Evolutionary conservation across 768 basidiomycete genomes (phyloP), one percentile per base, ranked within the genome.

Genomic region (Tulasnella sp.): DNA sequence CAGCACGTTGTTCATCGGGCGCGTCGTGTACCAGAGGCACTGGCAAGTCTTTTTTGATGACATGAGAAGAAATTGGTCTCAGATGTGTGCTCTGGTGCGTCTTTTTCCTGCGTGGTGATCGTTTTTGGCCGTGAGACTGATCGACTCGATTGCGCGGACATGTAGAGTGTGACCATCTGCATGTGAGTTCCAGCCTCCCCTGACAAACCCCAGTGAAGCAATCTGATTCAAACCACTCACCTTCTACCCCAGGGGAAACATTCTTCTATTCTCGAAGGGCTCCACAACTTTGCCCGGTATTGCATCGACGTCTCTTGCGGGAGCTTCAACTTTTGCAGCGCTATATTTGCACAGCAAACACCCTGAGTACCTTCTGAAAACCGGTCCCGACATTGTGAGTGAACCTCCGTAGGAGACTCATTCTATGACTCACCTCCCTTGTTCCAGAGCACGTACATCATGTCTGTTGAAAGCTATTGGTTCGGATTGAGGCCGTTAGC

Each of bases 21-120:
- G 48, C 21, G 34, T 49, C 7, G 48, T 49, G 7, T 49, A 49
- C 17, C 48, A 49, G 17, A 25, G 48, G 12, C 48, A 49, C 34
- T 49, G 48, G 48, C 48, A 49, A 6, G 23, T 34, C 48, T 49
- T 49, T 27, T 49, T 49, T 31, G 29, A 27, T 17, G 48, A 49
- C 17, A 49, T 49, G 23, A 6, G 48, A 27, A n/a, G 17, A 5
- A 29, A 49, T 27, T 49, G 48, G 48, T 5, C 32, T n/a, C n/a
- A n/a, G n/a, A n/a, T n/a, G n/a, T n/a, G n/a, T n/a, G n/a, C n/a
- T n/a, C n/a, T n/a, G n/a, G n/a, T n/a, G n/a, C n/a, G n/a, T n/a
- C n/a, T n/a, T n/a, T n/a, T n/a, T n/a, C n/a, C n/a, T n/a, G n/a
- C n/a, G n/a, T n/a, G n/a, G n/a, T n/a, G n/a, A n/a, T n/a, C n/a